Base-by-base conservation (phyloP, 805 yeast genomes). In the Sugiyamaella valdiviana region DNA sequence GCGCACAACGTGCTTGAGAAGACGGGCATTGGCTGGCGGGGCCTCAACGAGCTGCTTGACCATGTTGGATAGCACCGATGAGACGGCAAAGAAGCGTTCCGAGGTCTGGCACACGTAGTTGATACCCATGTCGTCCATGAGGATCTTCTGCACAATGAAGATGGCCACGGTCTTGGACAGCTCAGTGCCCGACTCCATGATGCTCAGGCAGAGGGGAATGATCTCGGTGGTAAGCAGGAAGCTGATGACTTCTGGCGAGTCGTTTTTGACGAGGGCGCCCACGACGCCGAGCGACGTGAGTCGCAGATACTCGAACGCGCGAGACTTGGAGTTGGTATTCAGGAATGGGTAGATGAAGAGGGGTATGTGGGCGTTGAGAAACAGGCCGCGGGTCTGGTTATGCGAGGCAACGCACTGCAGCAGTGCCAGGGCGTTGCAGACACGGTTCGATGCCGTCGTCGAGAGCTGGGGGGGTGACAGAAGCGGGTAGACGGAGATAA, bases 361-460 rank as follows among this genome's bases (percentile, higher is more conserved):
- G 42, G 98, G 96, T 50, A 91, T 80, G 60, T 93, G 95, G 1
- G 98, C 96, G 64, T 80, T 82, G 52, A 91, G 71, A 58, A 91
- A 91, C 48, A 85, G 75, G 24, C 79, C 81, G 63, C 96, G 80
- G 0, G 98, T 93, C 55, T 88, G 95, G 36, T 83, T 81, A 63
- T 93, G 96, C 1, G 96, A 85, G 2, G 99, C 99, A 38, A 91
- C 96, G 68, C 99, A 93, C 67, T 91, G 99, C 55, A 91, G 74
- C 42, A 93, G 75, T 6, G 96, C 97, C 58, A 91, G 72, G 0
- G 98, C 97, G 68, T 93, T 91, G 67, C 98, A 91, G 7, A 91
- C 98, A 48, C 97, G 75, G 64, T 90, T 91, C 3, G 95, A 84
- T 15, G 88, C 82, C n/a, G 87, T 77, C 14, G 95, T 86, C 3